These are phyloP conservation scores for Sporisorium graminicola DNA, from an alignment of 1,284 basidiomycete species.

Conservation along the genomic window DNA sequence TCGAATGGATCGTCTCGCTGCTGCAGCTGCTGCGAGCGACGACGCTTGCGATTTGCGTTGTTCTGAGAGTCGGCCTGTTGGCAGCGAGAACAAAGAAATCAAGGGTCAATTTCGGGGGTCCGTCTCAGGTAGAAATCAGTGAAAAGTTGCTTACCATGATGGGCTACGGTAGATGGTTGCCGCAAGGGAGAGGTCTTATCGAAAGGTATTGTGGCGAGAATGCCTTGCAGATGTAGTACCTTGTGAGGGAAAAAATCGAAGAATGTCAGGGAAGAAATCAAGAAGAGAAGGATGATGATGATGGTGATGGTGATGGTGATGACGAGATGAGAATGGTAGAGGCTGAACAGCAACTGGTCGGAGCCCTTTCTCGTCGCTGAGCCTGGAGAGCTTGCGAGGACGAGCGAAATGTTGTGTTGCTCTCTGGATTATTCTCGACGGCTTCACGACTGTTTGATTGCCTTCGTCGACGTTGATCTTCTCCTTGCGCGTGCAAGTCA, in stretches of 20 bases:
- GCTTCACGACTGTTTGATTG: background rate
- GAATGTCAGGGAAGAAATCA: background rate
- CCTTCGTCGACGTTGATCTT: no score
- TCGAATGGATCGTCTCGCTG: conserved; percentile 50
- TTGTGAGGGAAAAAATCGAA: background rate
- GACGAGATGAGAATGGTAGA: no score
- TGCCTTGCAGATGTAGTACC: background rate
- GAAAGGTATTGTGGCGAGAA: background rate
- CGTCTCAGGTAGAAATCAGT: no score
- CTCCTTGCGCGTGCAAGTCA: no score
- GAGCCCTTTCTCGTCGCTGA: no score
- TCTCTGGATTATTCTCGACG: background rate
- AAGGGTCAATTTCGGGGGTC: no score
- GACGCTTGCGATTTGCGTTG: conserved; percentile 52
- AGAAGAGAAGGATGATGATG: background rate
- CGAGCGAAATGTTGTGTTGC: background rate
- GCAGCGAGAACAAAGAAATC: background rate
- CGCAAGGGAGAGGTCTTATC: background rate
- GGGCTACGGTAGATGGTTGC: background rate
- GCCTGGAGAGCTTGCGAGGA: background rate
- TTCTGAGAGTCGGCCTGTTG: conserved; percentile 37
- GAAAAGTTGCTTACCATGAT: conserved; percentile 20
- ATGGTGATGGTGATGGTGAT: background rate
- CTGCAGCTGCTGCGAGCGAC: conserved; percentile 49
- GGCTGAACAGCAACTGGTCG: no score